A percentile compares a stretch with the other conserved stretches of the same genome.
Conservation (phyloP, 768 basidiomycete genomes). For the Kockovaella imperatae region DNA sequence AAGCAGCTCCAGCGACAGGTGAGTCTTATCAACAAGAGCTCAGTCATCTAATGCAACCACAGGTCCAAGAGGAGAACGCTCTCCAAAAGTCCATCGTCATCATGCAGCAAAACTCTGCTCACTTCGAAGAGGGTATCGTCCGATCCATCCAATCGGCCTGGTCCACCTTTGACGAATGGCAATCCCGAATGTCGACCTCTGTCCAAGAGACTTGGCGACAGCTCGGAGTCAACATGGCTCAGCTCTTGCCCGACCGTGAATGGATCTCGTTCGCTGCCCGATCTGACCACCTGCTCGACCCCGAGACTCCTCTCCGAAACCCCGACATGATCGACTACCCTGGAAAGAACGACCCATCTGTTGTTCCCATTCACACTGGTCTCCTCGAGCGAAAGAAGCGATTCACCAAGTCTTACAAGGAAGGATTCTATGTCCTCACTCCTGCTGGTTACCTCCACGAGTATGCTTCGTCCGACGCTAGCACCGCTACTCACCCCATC, state of each 20-base stretch:
- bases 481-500: constrained; percentile 51
- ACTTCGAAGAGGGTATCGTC: constrained; percentile 95
- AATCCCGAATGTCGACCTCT: constrained; percentile 62
- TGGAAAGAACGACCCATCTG: constrained; percentile 78
- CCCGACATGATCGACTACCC: constrained; percentile 66
- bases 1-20: constrained; percentile 52
- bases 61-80: constrained; percentile 90
- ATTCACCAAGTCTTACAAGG: constrained; percentile 76
- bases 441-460: constrained; percentile 95
- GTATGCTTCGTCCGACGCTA: constrained; percentile 68
- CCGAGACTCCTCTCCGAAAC: constrained; percentile 74
- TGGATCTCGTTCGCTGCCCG: constrained; percentile 94
- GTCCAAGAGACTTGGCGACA: constrained; percentile 67
- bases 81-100: constrained; percentile 96
- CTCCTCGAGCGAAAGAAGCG: constrained; percentile 91
- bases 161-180: constrained; percentile 84
- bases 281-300: constrained; percentile 89
- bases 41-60: constrained; percentile 1
- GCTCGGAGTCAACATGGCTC: constrained; percentile 66
- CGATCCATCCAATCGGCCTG: constrained; percentile 92
- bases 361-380: constrained; percentile 78
- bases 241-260: constrained; percentile 76
- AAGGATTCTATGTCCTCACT: constrained; percentile 85
- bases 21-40: constrained; percentile 1
- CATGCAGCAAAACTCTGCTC: constrained; percentile 93